These are phyloP conservation scores for Rachicladosporium sp. DNA, from an alignment of 2,329 filamentous ascomycete species.

Conservation along the genomic window DNA sequence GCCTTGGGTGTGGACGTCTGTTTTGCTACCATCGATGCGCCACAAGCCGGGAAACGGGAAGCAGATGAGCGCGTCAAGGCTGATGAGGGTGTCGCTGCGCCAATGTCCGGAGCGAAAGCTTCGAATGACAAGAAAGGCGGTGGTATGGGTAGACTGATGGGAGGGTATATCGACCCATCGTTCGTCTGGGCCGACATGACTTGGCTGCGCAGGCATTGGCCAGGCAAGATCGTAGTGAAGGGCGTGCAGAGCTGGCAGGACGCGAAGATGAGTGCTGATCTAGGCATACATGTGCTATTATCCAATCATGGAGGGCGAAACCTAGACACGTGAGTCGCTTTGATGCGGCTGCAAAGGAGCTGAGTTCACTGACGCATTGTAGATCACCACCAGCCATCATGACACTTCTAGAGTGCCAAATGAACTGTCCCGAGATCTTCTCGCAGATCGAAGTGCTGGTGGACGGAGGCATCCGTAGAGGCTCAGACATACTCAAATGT, in stretches of 20 bases:
- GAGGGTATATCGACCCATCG: slow-evolving; percentile 44
- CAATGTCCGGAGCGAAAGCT: slow-evolving; percentile 39
- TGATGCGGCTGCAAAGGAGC: not conserved
- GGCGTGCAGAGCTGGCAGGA: slow-evolving; percentile 28
- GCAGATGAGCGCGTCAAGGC: slow-evolving; percentile 35
- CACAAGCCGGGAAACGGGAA: slow-evolving; percentile 44
- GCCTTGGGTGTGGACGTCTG: slow-evolving; percentile 39
- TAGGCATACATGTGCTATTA: slow-evolving; percentile 9
- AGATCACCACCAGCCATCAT: slow-evolving; percentile 43
- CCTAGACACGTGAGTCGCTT: slow-evolving; percentile 27
- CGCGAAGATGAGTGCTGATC: slow-evolving; percentile 3
- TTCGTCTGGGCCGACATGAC: slow-evolving; percentile 38
- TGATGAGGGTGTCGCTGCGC: slow-evolving; percentile 31
- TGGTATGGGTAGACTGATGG: slow-evolving; percentile 44
- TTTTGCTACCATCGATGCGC: slow-evolving; percentile 48
- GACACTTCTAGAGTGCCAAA: slow-evolving; percentile 50
- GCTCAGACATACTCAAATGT: slow-evolving; percentile 43
- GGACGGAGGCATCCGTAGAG: slow-evolving; percentile 43
- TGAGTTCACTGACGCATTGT: slow-evolving; percentile 26
- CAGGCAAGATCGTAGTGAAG: slow-evolving; percentile 25
- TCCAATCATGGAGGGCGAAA: slow-evolving; percentile 21
- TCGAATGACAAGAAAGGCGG: slow-evolving; percentile 44
- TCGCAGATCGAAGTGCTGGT: slow-evolving; percentile 46
- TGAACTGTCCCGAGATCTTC: slow-evolving; percentile 49
- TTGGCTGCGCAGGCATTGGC: slow-evolving; percentile 31